Base-by-base conservation (phyloP, 192 early-diverging fungal species). In the Piromyces finnis region DNA sequence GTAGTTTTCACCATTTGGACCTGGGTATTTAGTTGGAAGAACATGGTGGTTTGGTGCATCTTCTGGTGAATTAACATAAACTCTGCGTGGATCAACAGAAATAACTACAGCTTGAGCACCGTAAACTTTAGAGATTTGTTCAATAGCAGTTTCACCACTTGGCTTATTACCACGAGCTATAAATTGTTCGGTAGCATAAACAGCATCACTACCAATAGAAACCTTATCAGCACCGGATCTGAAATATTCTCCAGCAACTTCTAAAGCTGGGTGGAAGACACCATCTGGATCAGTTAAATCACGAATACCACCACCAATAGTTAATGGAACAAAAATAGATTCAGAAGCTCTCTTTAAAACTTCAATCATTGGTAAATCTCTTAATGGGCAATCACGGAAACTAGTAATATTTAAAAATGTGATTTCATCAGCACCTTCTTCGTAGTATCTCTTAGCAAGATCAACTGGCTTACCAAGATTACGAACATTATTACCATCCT, bases 171-270 rank as follows among this genome's bases (percentile, higher is more conserved):
- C 86, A 26, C 88, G 86, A 28, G 85, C 84, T 82, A 88, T 90
- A 82, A 91, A 97, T 77, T 89, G 90, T 83, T 99, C 97, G 9
- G 95, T 94, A 5, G 95, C 95, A 85, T 96, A 98, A 12, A 99
- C 98, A n/a, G 98, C 98, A 86, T 99, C 98, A 78, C 94, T 95
- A 29, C 98, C 98, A 83, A 99, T 99, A 26, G 96, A 97, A 12
- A 99, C 96, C 86, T 99, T 99, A 86, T 99, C 98, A 5, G 98
- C 98, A 11, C 98, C 98, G 22, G 95, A 97, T 26, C 98, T 89
- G 88, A 99, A 99, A 84, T 99, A 99, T 85, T 94, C 95, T 37
- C 95, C 95, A 9, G 96, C 98, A n/a, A 99, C 98, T n/a, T 97
- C 91, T 16, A 98, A 87, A 0, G 98, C 98, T 0, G 96, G 87